A percentile compares a stretch with the other conserved stretches of the same genome.
Evolutionary conservation across 768 basidiomycete genomes (phyloP).

Genomic region (Amanita rimosa): DNA sequence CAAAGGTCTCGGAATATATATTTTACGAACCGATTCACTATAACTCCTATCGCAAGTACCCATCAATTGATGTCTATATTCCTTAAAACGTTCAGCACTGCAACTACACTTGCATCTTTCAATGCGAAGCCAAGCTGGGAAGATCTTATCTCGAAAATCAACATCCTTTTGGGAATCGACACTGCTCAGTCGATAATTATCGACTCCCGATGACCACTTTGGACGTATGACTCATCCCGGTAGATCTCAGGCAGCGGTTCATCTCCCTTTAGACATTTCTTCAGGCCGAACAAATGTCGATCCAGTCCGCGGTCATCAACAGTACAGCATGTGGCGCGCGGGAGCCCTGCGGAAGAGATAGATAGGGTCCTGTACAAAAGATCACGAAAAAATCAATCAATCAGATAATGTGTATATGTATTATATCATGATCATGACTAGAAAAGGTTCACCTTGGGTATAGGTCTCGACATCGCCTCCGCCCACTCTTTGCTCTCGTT

Average conservation of each 20-base stretch:
- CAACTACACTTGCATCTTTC: too few relatives aligned
- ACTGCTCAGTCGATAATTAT: slow-evolving; percentile 80
- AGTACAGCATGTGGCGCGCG: slow-evolving; percentile 77
- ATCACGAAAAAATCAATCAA: too few relatives aligned
- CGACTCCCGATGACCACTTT: slow-evolving; percentile 84
- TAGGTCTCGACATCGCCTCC: slow-evolving; percentile 72
- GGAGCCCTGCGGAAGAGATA: slow-evolving; percentile 69
- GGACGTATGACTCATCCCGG: slow-evolving; percentile 54
- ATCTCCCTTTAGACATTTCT: slow-evolving; percentile 63
- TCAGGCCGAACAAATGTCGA: slow-evolving; percentile 89
- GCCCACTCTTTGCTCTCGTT: slow-evolving; percentile 78
- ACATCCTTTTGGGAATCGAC: too few relatives aligned
- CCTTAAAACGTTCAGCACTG: too few relatives aligned
- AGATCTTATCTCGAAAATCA: too few relatives aligned
- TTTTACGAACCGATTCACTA: too few relatives aligned
- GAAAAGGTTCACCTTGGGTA: slow-evolving; percentile 25
- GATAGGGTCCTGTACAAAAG: slow-evolving; percentile 16
- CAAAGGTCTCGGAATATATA: too few relatives aligned
- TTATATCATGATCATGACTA: neutral
- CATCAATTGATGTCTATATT: too few relatives aligned
- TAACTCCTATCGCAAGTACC: too few relatives aligned
- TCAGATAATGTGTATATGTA: slow-evolving; percentile 11
- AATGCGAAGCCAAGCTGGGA: too few relatives aligned
- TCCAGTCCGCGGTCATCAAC: slow-evolving; percentile 94
- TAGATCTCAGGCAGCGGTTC: slow-evolving; percentile 70